Conservation (phyloP, 768 basidiomycete species). For the Exidia glandulosa region DNA sequence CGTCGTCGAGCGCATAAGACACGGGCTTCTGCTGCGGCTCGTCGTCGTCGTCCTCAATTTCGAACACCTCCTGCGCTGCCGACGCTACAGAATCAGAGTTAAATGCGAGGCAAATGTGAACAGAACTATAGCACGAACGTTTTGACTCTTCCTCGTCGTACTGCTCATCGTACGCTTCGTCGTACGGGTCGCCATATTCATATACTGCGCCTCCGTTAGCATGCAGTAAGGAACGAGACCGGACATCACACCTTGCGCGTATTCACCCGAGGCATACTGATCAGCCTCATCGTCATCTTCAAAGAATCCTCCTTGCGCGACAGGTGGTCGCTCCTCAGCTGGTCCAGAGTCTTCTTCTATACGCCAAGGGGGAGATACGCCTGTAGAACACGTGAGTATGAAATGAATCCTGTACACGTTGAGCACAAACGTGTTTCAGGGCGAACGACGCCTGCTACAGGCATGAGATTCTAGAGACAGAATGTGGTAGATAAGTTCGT, state of each 20-base stretch:
- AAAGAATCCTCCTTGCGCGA: neutral
- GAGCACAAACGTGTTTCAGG: neutral
- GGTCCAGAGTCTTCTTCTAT: neutral
- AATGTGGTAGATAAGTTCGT: neutral
- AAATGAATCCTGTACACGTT: neutral
- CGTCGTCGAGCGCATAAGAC: neutral
- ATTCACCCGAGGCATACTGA: neutral
- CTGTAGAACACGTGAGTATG: neutral
- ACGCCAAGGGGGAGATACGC: neutral
- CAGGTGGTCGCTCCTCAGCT: neutral
- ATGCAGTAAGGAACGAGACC: too few species aligned
- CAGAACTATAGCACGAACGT: neutral
- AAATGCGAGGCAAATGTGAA: too few species aligned
- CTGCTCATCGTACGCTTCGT: neutral
- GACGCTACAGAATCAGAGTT: too few species aligned
- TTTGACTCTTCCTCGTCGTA: neutral
- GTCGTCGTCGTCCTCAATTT: neutral
- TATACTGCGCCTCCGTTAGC: neutral
- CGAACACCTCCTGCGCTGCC: neutral
- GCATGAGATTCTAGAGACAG: neutral
- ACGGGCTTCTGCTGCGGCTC: neutral
- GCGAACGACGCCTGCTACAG: neutral
- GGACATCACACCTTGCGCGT: neutral
- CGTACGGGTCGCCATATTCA: neutral
- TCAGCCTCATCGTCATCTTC: neutral